Evolutionary conservation across 345 rosid species (phyloP).

Genomic region (Camelina laxa): DNA sequence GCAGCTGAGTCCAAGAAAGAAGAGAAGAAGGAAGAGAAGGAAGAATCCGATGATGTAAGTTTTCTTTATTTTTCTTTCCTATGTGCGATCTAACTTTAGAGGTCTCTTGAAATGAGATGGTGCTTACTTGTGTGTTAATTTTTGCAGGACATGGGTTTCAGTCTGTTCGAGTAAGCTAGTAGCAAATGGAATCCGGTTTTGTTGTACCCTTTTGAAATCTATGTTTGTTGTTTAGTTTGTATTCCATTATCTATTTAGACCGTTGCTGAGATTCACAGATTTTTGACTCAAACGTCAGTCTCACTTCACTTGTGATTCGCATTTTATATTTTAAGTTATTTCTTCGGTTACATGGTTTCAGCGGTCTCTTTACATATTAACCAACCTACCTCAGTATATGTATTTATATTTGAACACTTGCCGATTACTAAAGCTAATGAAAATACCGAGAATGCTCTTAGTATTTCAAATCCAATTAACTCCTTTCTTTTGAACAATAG

Average conservation of each 20-base stretch:
- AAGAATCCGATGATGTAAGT: slow-evolving; percentile 84
- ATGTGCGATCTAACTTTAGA: no score
- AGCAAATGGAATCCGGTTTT: not conserved
- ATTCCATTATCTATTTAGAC: not conserved
- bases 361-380: not conserved
- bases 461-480: no score
- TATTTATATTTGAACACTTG: not conserved
- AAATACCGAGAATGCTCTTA: no score
- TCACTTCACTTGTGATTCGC: not conserved
- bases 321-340: not conserved
- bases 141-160: slow-evolving; percentile 72
- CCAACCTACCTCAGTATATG: not conserved
- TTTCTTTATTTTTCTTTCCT: not conserved
- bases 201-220: slow-evolving; percentile 7
- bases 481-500: no score
- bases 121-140: slow-evolving; percentile 1
- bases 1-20: slow-evolving; percentile 83
- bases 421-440: no score
- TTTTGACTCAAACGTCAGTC: not conserved
- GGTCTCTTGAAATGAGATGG: not conserved
- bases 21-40: slow-evolving; percentile 78
- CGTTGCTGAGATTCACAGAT: not conserved
- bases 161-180: slow-evolving; percentile 56
- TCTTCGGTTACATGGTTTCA: not conserved
- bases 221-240: slow-evolving; percentile 30